These are phyloP conservation scores for Ustilago hordei DNA, from an alignment of 1,284 basidiomycete genomes.

Conservation along the genomic window DNA sequence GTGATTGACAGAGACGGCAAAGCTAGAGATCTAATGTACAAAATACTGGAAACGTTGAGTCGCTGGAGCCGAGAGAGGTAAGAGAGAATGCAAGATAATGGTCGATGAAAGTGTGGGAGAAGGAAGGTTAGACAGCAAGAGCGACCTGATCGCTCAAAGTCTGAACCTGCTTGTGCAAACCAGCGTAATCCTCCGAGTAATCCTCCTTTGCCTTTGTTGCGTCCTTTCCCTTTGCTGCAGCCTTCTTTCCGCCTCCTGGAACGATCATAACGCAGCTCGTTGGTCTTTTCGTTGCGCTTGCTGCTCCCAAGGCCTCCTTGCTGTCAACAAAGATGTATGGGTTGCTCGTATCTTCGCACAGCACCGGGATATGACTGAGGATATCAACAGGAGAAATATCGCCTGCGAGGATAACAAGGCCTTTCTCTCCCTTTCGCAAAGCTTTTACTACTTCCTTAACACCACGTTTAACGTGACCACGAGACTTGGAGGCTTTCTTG, in stretches of 20 bases:
- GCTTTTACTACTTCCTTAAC: slow-evolving; percentile 69
- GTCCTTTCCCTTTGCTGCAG: slow-evolving; percentile 76
- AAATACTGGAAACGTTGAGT: neutral
- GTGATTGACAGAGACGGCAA: neutral
- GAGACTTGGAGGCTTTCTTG: slow-evolving; percentile 68
- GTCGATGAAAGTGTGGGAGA: neutral
- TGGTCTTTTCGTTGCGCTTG: slow-evolving; percentile 95
- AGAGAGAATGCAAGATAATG: slow-evolving; percentile 5
- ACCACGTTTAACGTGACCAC: slow-evolving; percentile 69
- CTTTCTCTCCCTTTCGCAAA: slow-evolving; percentile 68
- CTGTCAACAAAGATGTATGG: slow-evolving; percentile 80
- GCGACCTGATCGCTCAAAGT: slow-evolving; percentile 45
- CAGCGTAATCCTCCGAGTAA: slow-evolving; percentile 84
- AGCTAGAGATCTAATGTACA: slow-evolving; percentile 22
- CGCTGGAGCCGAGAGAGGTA: neutral
- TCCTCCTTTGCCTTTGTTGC: slow-evolving; percentile 75
- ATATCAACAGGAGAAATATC: slow-evolving; percentile 99
- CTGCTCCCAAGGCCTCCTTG: slow-evolving; percentile 84
- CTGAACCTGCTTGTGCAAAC: slow-evolving; percentile 80
- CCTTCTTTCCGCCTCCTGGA: slow-evolving; percentile 74
- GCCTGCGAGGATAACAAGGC: slow-evolving; percentile 88
- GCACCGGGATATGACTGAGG: slow-evolving; percentile 92
- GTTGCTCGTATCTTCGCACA: slow-evolving; percentile 93
- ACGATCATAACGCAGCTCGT: slow-evolving; percentile 95
- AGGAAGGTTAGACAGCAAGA: slow-evolving; percentile 23